Evolutionary conservation across 345 rosid genomes (phyloP).

Genomic region (Brassica incana): DNA sequence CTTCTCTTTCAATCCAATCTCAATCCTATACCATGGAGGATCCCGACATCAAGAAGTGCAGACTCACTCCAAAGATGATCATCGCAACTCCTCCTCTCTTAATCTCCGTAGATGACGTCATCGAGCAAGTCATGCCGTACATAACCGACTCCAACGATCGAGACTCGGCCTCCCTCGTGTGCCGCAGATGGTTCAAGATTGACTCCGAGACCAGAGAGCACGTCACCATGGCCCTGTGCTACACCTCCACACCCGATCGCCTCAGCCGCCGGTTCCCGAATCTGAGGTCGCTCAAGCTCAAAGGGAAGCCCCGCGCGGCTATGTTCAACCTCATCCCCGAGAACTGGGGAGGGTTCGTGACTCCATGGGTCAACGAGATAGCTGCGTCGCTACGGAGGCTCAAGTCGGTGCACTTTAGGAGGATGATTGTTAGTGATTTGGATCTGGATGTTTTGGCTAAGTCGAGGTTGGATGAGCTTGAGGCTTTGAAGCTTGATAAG

Average conservation of each 20-base stretch:
- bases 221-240: conserved; percentile 80
- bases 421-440: conserved; percentile 83
- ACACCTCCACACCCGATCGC: conserved; percentile 73
- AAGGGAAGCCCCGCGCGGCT: conserved; percentile 91
- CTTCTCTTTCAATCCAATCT: neutral
- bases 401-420: conserved; percentile 66
- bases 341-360: conserved; percentile 87
- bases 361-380: conserved; percentile 76
- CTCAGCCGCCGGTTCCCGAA: conserved; percentile 58
- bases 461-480: conserved; percentile 51
- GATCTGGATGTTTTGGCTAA: conserved; percentile 68
- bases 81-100: neutral
- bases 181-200: conserved; percentile 73
- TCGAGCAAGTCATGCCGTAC: conserved; percentile 67
- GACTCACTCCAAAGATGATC: neutral
- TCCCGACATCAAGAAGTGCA: conserved; percentile 35
- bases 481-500: conserved; percentile 72
- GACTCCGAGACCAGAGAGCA: conserved; percentile 84
- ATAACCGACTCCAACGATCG: conserved; percentile 73
- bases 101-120: conserved; percentile 52
- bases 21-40: conserved; percentile 38
- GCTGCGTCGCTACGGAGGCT: conserved; percentile 51
- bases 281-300: conserved; percentile 80
- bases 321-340: conserved; percentile 92
- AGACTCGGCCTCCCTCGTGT: conserved; percentile 76